Base-by-base conservation (phyloP, 2,329 filamentous ascomycete genomes). In the Aspergillaceae sp. region DNA sequence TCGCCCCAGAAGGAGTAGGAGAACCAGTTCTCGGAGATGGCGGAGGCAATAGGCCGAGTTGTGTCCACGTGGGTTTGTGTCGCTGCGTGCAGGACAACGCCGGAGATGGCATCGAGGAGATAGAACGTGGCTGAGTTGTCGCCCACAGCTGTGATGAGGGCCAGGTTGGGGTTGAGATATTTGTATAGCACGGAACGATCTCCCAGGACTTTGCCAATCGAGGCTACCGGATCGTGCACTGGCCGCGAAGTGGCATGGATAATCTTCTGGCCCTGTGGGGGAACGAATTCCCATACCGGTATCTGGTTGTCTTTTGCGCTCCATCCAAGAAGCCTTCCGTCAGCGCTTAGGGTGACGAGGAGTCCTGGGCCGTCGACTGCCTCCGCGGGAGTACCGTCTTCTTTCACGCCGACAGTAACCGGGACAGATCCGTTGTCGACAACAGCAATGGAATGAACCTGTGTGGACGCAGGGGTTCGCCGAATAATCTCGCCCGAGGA, bases 171-270 rank as follows among this genome's bases (percentile, higher is more conserved):
- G 69, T 94, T 95, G 36, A 98, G 72, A 63, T 97, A 97, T 70
- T 98, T 98, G 79, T 98, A 98, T 52, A 91, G 79, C 41, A 98
- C 92, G n/a, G 83, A 83, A 38, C 92, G 81, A 60, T 98, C 86
- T 28, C 89, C 90, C 26, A 98, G 78, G 1, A 97, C 92, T 48
- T 87, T 88, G 7, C 92, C 92, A 56, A 98, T 95, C 0, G 92
- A 97, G 3, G 92, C 91, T 41, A 97, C 83, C 0, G 88, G 88
- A 56, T 98, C 90, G 53, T 91, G 84, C 2, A 77, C 62, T 7
- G 87, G 82, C 41, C 83, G 78, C 11, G 82, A 76, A 2, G 82
- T 83, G 35, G 92, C 74, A 40, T 77, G 72, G 5, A 83, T 72
- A 45, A 97, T 80, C 48, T 74, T 80, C 62, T 94, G 79, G 7